Base-by-base conservation (phyloP, 2,329 filamentous ascomycete genomes). In the Dryadomyces quercus-mongolicae region DNA sequence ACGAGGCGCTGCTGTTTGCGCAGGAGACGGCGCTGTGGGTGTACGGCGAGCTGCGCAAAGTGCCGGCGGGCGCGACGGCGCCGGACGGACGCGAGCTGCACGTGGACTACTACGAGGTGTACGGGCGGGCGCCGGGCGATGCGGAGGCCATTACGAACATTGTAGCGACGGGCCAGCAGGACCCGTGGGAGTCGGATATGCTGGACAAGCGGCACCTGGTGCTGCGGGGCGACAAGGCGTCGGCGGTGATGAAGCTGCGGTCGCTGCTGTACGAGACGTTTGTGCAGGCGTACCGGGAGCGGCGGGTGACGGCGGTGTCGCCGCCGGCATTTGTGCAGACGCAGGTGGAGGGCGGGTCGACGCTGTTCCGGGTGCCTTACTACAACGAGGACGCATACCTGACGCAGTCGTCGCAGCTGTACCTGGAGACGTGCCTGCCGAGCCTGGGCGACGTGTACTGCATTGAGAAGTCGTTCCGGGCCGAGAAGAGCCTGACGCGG, bases 381-480 rank as follows among this genome's bases (percentile, higher is more conserved):
- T 70, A 69, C 56, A 82, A 80, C 63, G 83, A 96, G 70, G 80
- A 85, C 62, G 87, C 93, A 56, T 98, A 91, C 74, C 82, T 98
- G 59, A 97, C 93, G 4, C 93, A 98, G 72, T 96, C 91, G 3
- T 95, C 88, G 38, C 93, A 98, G 71, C 82, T 98, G 53, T 98
- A 98, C 72, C 86, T 98, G 56, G 93, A 98, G 76, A 98, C 93
- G 36, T 89, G 85, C 60, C 75, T 98, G 36, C 89, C 92, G 12
- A 88, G 86, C 52, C 78, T 97, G 64, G 93, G 93, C 62, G 88
- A 96, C 67, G 90, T 96, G 53, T 98, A 94, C 79, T 97, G 92
- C 68, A 92, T 98, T 64, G 91, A 95, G 71, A 95, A 95, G 70
- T 97, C 92, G 2, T 98, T 98, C 84, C 91, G 93, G 58, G 93